Evolutionary conservation across 2,329 filamentous ascomycete species (phyloP).

Genomic region (Aschersonia sp.): DNA sequence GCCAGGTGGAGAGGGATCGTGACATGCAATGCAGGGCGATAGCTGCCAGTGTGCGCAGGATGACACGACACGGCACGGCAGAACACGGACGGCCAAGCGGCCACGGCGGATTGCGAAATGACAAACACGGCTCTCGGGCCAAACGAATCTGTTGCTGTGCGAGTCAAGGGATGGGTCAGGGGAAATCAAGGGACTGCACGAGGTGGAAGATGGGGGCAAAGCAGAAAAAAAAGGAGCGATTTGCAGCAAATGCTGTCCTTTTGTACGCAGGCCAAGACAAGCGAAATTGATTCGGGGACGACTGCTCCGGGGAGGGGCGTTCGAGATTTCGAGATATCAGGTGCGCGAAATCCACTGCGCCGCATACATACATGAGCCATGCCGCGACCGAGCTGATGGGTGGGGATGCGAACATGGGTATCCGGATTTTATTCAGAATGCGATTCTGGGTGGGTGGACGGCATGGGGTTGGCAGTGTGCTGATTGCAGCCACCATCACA

Average conservation of each 20-base stretch:
- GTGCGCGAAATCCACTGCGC: not conserved
- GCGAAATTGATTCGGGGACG: no score
- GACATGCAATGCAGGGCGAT: not conserved
- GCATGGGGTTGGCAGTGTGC: not conserved
- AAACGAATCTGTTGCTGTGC: not conserved
- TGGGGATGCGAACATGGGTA: no score
- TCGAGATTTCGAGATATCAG: not conserved
- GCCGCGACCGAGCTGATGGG: no score
- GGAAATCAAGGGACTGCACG: not conserved
- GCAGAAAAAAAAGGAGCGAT: not conserved
- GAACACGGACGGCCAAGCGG: not conserved
- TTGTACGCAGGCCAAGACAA: no score
- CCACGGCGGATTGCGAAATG: not conserved
- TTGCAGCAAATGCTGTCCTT: no score
- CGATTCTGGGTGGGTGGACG: not conserved
- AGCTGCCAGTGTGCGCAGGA: not conserved
- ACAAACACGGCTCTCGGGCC: not conserved
- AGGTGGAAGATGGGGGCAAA: not conserved
- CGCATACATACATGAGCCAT: not conserved
- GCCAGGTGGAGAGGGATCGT: not conserved
- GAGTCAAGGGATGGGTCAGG: not conserved
- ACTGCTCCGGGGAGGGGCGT: no score
- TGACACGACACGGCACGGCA: not conserved
- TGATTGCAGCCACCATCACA: not conserved
- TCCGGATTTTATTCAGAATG: not conserved